These are phyloP conservation scores for Tulasnella sp. DNA, from an alignment of 768 basidiomycete genomes.

Conservation along the genomic window DNA sequence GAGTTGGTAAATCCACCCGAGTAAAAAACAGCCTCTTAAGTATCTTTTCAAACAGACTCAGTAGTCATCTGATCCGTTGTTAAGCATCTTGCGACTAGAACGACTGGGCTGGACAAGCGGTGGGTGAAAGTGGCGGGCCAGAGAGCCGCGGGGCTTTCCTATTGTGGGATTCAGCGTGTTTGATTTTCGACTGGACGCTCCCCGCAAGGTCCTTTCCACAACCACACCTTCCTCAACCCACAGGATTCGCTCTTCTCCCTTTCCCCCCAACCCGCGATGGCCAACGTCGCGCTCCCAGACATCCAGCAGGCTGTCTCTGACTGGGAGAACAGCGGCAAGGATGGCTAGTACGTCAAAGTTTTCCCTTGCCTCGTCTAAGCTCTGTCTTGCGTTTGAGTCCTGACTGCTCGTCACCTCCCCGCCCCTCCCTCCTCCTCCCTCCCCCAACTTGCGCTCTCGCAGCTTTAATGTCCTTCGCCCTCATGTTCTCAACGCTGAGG, in stretches of 20 bases:
- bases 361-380: neutral
- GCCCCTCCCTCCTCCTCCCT: too few species aligned
- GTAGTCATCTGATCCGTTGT: neutral
- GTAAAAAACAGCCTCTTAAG: too few species aligned
- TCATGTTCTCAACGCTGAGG: slow-evolving; percentile 18
- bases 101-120: neutral
- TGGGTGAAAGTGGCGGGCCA: neutral
- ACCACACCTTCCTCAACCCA: slow-evolving; percentile 10
- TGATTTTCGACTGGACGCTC: neutral
- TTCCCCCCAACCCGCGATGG: neutral
- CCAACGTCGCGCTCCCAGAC: neutral
- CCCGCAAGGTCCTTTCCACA: slow-evolving; percentile 4
- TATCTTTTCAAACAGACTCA: too few species aligned
- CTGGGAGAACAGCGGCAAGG: neutral
- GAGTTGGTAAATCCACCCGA: too few species aligned
- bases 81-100: too few species aligned
- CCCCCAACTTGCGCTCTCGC: neutral
- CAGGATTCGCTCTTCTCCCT: neutral
- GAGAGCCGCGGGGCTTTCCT: neutral
- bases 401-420: neutral
- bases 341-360: slow-evolving; percentile 2
- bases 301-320: neutral
- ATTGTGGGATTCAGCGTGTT: neutral
- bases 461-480: slow-evolving; percentile 22
- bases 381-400: neutral